Conservation (phyloP, 305 asterid genomes). For the Petunia hybrid region DNA sequence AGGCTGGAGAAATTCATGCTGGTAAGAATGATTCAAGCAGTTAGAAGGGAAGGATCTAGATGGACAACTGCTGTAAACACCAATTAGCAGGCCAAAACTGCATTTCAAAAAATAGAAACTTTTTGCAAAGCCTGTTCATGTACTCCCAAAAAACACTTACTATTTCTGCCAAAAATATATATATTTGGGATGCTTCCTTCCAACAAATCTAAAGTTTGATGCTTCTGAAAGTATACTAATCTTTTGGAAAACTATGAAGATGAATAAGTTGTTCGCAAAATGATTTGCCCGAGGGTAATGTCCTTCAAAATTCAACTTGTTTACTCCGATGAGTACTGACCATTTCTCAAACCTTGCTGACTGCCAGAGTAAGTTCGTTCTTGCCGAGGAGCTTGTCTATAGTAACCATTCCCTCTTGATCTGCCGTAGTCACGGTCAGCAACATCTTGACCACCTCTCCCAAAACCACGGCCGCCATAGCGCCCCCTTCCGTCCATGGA, state of each 20-base stretch:
- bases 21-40: not conserved
- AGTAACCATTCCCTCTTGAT: slow-evolving; percentile 64
- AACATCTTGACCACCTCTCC: slow-evolving; percentile 55
- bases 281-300: not conserved
- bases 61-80: not conserved
- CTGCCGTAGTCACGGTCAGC: slow-evolving; percentile 58
- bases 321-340: slow-evolving; percentile 53
- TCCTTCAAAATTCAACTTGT: slow-evolving; percentile 30
- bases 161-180: slow-evolving; percentile 33
- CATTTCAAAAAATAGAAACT: not conserved
- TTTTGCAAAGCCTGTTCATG: not conserved
- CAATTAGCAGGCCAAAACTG: slow-evolving; percentile 20
- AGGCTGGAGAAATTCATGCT: not conserved
- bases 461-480: slow-evolving; percentile 59
- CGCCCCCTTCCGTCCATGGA: slow-evolving; percentile 69
- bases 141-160: not conserved
- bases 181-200: slow-evolving; percentile 30
- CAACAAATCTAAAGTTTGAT: slow-evolving; percentile 29
- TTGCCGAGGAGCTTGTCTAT: slow-evolving; percentile 55
- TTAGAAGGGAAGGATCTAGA: not conserved
- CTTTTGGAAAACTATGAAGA: slow-evolving; percentile 38
- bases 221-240: slow-evolving; percentile 32
- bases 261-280: slow-evolving; percentile 40
- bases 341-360: slow-evolving; percentile 53
- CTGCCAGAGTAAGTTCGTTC: slow-evolving; percentile 48